phyloP scores from a whole-genome alignment of 768 basidiomycete species.

The Trametes gibbosa region DNA sequence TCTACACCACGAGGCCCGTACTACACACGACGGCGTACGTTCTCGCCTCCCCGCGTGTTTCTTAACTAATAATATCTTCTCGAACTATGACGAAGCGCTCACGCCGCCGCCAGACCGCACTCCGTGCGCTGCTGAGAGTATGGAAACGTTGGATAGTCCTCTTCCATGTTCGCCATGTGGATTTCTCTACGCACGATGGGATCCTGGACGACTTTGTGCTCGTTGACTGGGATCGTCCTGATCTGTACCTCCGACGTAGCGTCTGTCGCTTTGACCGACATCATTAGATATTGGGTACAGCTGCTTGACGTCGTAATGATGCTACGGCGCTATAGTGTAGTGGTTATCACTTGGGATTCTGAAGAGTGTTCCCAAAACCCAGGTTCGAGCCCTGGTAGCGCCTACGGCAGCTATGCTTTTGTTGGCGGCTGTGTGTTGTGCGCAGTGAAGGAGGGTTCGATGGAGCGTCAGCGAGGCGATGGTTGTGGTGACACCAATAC shows the following conservation, averaged over 20 bases:
- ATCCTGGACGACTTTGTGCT: slow-evolving; percentile 7
- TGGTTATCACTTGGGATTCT: slow-evolving; percentile 22
- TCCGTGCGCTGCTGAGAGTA: not conserved
- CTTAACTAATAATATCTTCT: not conserved
- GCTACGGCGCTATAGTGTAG: slow-evolving; percentile 17
- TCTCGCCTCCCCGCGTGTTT: too few species aligned
- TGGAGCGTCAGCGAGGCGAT: too few species aligned
- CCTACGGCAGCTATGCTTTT: not conserved
- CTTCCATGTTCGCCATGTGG: not conserved
- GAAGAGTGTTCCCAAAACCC: slow-evolving; percentile 18
- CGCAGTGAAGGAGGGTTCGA: too few species aligned
- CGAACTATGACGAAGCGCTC: not conserved
- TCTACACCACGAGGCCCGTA: too few species aligned
- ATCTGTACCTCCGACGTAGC: too few species aligned
- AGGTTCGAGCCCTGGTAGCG: slow-evolving; percentile 20
- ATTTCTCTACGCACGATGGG: not conserved
- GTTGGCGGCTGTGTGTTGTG: too few species aligned
- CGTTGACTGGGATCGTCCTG: not conserved
- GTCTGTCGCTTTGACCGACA: too few species aligned
- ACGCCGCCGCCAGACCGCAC: not conserved
- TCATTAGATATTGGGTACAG: too few species aligned
- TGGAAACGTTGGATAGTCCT: slow-evolving; percentile 2
- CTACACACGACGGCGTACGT: too few species aligned
- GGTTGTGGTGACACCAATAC: too few species aligned
- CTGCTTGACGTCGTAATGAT: too few species aligned